A percentile compares a stretch with the other conserved stretches of the same genome.
These are phyloP conservation scores for Penicillium roqueforti DNA, from an alignment of 495 filamentous ascomycete genomes.

Conservation along the genomic window DNA sequence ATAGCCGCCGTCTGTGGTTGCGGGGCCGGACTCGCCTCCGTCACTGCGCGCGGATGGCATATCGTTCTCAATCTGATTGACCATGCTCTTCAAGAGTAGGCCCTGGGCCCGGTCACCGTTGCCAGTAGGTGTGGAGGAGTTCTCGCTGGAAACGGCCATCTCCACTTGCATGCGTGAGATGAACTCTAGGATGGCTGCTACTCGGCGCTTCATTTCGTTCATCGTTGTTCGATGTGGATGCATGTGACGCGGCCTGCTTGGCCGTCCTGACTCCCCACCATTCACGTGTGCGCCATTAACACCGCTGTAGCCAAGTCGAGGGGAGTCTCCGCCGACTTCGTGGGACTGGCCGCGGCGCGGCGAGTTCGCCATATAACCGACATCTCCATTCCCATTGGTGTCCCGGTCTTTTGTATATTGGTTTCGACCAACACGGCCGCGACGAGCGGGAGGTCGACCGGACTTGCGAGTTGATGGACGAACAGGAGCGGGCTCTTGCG, in stretches of 20 bases:
- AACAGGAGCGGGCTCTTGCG: slow-evolving; percentile 38
- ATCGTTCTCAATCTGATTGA: slow-evolving; percentile 34
- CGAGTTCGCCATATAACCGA: slow-evolving; percentile 40
- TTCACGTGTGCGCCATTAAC: slow-evolving; percentile 37
- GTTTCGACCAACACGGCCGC: slow-evolving; percentile 73
- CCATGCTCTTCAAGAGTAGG: slow-evolving; percentile 32
- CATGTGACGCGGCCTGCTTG: slow-evolving; percentile 56
- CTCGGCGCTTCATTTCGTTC: slow-evolving; percentile 86
- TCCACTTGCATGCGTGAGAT: slow-evolving; percentile 89
- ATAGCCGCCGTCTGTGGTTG: slow-evolving; percentile 29
- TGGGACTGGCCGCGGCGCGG: slow-evolving; percentile 64
- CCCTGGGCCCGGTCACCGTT: slow-evolving; percentile 37
- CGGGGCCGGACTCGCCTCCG: slow-evolving; percentile 26
- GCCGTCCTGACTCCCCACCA: slow-evolving; percentile 45
- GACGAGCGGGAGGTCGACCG: slow-evolving; percentile 57
- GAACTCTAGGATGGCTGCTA: slow-evolving; percentile 79
- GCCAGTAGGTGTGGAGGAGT: slow-evolving; percentile 35
- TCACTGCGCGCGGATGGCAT: slow-evolving; percentile 28
- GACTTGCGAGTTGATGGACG: slow-evolving; percentile 60
- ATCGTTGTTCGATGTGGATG: slow-evolving; percentile 64
- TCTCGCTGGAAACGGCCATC: slow-evolving; percentile 57
- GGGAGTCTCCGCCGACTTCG: slow-evolving; percentile 49
- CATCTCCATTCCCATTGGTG: slow-evolving; percentile 50
- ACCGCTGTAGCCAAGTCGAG: slow-evolving; percentile 32
- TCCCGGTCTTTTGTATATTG: slow-evolving; percentile 81